phyloP scores from a whole-genome alignment of 2,329 filamentous ascomycete genomes.

The Aspergillus viridinutans region DNA sequence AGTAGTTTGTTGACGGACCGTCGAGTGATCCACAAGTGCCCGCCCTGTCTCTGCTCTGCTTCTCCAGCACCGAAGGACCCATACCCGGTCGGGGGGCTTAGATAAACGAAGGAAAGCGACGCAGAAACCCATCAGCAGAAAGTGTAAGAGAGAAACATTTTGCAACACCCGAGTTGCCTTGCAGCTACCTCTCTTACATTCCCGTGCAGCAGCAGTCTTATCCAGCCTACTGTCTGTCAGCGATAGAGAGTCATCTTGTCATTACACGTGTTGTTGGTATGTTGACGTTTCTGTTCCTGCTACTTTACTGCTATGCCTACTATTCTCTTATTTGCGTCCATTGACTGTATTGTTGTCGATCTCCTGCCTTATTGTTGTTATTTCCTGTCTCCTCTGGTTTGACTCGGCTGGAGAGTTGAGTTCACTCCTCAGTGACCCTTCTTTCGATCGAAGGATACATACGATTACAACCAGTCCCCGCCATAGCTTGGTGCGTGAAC shows the following conservation, averaged over 20 bases:
- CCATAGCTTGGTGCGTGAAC: not conserved
- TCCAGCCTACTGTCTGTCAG: conserved; percentile 11
- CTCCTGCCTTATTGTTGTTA: not conserved
- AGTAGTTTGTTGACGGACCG: conserved; percentile 12
- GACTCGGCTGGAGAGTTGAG: not conserved
- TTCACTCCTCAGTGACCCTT: not conserved
- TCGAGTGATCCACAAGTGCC: conserved; percentile 12
- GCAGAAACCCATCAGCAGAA: not conserved
- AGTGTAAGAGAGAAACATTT: conserved; percentile 13
- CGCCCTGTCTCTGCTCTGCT: conserved; percentile 1
- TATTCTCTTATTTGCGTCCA: not conserved
- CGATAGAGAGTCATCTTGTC: conserved; percentile 6
- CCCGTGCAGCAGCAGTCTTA: conserved; percentile 12
- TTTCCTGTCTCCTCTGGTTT: not conserved
- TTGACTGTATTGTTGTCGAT: not conserved
- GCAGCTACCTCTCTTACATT: conserved; percentile 17
- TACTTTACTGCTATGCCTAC: not conserved
- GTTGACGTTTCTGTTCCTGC: conserved; percentile 2
- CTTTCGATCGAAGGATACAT: not conserved
- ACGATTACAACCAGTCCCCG: not conserved
- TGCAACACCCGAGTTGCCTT: conserved; percentile 16
- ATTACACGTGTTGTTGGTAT: conserved; percentile 19
- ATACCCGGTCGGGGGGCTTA: conserved; percentile 5
- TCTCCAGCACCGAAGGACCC: conserved; percentile 9
- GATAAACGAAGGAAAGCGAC: conserved; percentile 4